A percentile compares a stretch with the other conserved stretches of the same genome.
Conservation (phyloP, 192 early-diverging fungal species). For the Backusella mclennaniae region DNA sequence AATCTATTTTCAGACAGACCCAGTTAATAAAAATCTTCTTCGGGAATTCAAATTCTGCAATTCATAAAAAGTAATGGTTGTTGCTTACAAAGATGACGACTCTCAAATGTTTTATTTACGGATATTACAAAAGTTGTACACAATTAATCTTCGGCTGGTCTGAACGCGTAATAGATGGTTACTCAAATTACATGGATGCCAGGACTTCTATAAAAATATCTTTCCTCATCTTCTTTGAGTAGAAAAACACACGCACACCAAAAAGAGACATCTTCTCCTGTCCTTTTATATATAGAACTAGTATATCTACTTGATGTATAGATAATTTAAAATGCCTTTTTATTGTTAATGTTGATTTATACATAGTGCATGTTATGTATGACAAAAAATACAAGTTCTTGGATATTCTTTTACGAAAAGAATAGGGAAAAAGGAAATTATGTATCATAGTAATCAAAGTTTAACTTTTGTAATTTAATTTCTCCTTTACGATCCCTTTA, state of each 20-base stretch:
- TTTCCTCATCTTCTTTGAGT: background rate
- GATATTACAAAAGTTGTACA: background rate
- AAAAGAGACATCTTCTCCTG: background rate
- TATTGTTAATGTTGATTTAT: background rate
- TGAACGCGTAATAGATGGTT: background rate
- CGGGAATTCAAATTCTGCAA: background rate
- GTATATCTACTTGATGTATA: too few relatives aligned
- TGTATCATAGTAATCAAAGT: background rate
- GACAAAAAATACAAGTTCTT: constrained; percentile 2
- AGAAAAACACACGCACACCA: background rate
- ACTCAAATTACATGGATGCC: background rate
- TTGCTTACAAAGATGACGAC: background rate
- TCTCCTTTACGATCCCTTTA: background rate
- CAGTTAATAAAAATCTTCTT: background rate
- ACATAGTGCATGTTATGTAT: background rate
- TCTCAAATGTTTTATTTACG: background rate
- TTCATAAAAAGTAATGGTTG: background rate
- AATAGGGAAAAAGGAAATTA: background rate
- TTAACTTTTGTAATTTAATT: background rate
- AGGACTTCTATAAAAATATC: background rate
- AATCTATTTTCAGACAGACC: constrained; percentile 7
- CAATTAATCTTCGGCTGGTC: background rate
- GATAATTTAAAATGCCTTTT: background rate
- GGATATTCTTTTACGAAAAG: background rate
- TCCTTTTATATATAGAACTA: background rate